Evolutionary conservation across 441 rosid species (phyloP), one percentile per base, ranked within the genome.

Genomic region (Erodium moschatum): DNA sequence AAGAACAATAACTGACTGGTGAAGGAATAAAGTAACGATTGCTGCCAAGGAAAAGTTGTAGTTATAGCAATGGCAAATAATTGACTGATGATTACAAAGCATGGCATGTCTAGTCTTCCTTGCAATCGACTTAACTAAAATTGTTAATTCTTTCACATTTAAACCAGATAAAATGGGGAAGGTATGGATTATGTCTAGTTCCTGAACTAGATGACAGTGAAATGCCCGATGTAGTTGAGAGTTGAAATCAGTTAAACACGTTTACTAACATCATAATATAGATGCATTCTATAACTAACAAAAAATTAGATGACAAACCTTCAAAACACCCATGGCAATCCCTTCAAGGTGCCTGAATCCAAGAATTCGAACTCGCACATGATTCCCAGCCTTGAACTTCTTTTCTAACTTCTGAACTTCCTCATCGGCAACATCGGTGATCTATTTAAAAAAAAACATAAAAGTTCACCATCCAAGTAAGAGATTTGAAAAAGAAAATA

Each of bases 321-420:
- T 95, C 82, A 90, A 69, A 75, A 80, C 82, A 71, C 99, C 99
- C 35, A 83, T 81, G 38, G 90, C 96, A 82, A 91, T 84, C 78
- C 99, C 99, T 76, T 91, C 99, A 84, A 95, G 82, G 81, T 82
- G 95, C 82, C 83, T 87, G 73, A 81, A 84, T 63, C 97, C 91
- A 66, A 88, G 87, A 75, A 95, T 75, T 77, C 99, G 89, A 75
- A 85, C 90, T 72, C 99, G 99, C 75, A 91, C 89, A 68, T 21
- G 70, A 71, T 75, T 85, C 74, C 97, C 97, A 76, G 87, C 97
- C 79, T 78, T 95, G 44, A 78, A 91, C 77, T 85, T 95, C 77
- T 89, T 91, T 76, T 88, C 96, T 69, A 91, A 84, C 75, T 87
- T 90, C 70, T 67, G 77, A 15, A 82, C 95, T 74, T 90, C 97